phyloP scores from a whole-genome alignment of 495 filamentous ascomycete species.

The Podospora pseudoanserina region DNA sequence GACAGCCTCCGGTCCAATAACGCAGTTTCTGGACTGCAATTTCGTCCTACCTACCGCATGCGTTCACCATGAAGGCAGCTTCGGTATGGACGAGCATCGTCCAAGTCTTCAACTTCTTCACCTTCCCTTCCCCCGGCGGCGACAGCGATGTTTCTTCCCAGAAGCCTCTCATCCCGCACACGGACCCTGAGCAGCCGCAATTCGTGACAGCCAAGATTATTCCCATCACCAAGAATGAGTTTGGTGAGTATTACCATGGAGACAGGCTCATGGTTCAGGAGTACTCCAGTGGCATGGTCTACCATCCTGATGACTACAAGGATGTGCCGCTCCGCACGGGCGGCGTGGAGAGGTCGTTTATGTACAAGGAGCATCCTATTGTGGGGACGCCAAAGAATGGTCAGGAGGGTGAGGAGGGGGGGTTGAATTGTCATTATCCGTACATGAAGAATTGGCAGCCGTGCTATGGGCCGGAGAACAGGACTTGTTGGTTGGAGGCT shows the following conservation, averaged over 20 bases:
- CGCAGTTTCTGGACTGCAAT: neutral
- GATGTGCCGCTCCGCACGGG: slow-evolving; percentile 5
- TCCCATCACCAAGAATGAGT: neutral
- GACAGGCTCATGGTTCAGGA: slow-evolving; percentile 5
- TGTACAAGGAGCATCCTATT: neutral
- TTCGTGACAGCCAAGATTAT: neutral
- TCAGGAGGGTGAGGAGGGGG: slow-evolving; percentile 9
- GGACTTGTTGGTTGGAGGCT: slow-evolving; percentile 16
- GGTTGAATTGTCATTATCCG: slow-evolving; percentile 11
- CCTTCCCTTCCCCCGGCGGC: slow-evolving; percentile 11
- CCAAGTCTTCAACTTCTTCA: slow-evolving; percentile 16
- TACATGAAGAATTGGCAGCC: slow-evolving; percentile 11
- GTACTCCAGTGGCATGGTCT: slow-evolving; percentile 5
- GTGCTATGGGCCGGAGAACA: slow-evolving; percentile 12
- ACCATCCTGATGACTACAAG: neutral
- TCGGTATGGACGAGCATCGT: slow-evolving; percentile 19
- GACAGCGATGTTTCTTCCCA: slow-evolving; percentile 8
- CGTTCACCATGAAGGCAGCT: slow-evolving; percentile 14
- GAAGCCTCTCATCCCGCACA: neutral
- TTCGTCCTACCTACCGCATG: neutral
- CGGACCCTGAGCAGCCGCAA: neutral
- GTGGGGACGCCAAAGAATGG: slow-evolving; percentile 15
- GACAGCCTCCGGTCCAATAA: neutral
- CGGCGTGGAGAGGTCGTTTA: slow-evolving; percentile 8
- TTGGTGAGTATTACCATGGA: neutral